Conservation (phyloP, 108 stramenopile species). For the Chaetoceros tenuissimus region DNA sequence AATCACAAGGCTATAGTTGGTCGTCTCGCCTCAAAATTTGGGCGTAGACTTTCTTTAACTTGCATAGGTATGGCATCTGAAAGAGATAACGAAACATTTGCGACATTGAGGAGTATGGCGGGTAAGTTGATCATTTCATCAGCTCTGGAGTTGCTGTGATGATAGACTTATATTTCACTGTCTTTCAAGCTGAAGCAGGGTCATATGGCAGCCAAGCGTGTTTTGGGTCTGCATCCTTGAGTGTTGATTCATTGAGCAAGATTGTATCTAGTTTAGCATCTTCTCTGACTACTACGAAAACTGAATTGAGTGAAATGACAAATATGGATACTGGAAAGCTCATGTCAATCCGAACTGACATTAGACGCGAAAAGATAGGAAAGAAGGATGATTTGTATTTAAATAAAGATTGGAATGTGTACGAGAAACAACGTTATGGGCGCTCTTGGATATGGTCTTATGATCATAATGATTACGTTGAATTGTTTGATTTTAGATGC, state of each 20-base stretch:
- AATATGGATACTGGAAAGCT: slow-evolving; percentile 20
- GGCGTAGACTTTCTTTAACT: slow-evolving; percentile 33
- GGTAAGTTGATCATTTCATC: no score
- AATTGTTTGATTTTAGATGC: slow-evolving; percentile 25
- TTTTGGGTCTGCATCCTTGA: slow-evolving; percentile 29
- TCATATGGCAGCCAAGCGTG: slow-evolving; percentile 22
- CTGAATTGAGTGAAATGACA: slow-evolving; percentile 45
- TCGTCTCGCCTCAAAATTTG: slow-evolving; percentile 26
- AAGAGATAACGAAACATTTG: slow-evolving; percentile 26
- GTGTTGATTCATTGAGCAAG: slow-evolving; percentile 17
- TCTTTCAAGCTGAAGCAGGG: slow-evolving; percentile 26
- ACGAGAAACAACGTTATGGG: background rate
- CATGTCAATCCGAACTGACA: slow-evolving; percentile 22
- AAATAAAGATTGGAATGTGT: slow-evolving; percentile 17
- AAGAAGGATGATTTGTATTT: slow-evolving; percentile 12
- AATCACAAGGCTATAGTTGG: slow-evolving; percentile 8
- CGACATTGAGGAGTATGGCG: slow-evolving; percentile 33
- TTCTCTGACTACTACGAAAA: slow-evolving; percentile 31
- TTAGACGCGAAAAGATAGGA: slow-evolving; percentile 20
- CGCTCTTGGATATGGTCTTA: slow-evolving; percentile 9
- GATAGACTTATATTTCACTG: no score
- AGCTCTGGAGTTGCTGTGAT: no score
- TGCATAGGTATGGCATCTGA: slow-evolving; percentile 36
- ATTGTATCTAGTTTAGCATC: slow-evolving; percentile 25
- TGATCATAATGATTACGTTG: slow-evolving; percentile 15